These are phyloP conservation scores for Plasmodium relictum DNA, from an alignment of 169 alveolate genomes.

Conservation along the genomic window DNA sequence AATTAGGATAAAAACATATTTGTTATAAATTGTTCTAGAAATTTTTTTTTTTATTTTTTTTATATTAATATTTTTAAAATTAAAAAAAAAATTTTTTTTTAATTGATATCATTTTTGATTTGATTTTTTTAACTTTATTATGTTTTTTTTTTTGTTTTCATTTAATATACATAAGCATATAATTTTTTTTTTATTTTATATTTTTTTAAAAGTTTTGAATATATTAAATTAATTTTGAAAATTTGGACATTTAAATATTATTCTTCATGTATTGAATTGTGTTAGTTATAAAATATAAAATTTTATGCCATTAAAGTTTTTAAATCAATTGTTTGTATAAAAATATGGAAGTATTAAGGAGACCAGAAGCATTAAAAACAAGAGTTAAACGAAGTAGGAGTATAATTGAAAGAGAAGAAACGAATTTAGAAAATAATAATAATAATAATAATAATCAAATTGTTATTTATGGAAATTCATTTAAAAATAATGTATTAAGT, in stretches of 20 bases:
- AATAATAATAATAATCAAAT: conserved; percentile 30
- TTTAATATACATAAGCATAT: no score
- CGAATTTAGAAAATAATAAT: conserved; percentile 14
- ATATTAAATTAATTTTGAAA: no score
- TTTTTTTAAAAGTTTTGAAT: no score
- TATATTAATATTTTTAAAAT: conserved; percentile 14
- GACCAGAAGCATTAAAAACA: conserved; percentile 34
- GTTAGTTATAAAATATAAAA: neutral
- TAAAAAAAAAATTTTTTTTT: conserved; percentile 20
- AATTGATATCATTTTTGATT: neutral
- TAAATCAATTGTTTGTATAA: neutral
- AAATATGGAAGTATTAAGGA: conserved; percentile 61
- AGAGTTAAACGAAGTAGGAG: conserved; percentile 65
- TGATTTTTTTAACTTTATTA: neutral
- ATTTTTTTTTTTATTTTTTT: conserved; percentile 8
- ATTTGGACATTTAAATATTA: no score
- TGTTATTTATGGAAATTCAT: conserved; percentile 43
- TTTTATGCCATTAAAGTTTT: neutral
- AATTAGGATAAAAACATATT: conserved; percentile 20
- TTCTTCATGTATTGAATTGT: neutral
- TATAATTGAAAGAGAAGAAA: conserved; percentile 64
- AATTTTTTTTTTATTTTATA: no score
- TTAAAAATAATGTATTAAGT: conserved; percentile 50
- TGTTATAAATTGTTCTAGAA: conserved; percentile 39
- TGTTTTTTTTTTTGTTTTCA: conserved; percentile 17